Evolutionary conservation across 148 eudicot genomes (phyloP), one percentile per base, ranked within the genome.

Genomic region (Arbutus unedo): DNA sequence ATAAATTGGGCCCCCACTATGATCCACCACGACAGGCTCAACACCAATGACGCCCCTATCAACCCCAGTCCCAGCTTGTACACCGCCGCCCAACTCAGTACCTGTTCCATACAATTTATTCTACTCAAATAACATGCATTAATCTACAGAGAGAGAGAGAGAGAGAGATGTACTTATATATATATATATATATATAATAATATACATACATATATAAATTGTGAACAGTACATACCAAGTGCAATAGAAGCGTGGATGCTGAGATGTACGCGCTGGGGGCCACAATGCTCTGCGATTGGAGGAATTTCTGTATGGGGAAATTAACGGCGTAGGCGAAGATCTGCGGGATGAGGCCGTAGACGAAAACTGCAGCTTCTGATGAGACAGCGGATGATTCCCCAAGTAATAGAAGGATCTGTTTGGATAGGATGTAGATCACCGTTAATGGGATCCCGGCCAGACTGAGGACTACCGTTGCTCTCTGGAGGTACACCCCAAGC

Each of bases 401-500:
- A 0, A 92, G 84, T 6, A 85, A 13, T 38, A 88, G 70, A 1
- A 91, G 81, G 83, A 92, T 57, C 9, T 62, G 81, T 48, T 86
- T 82, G 0, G 93, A 91, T 25, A 91, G 74, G 16, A 87, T 0
- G 88, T 91, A 90, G 81, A 92, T 47, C 6, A 86, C 7, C 11
- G 89, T 85, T 18, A 92, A 51, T 53, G 93, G 95, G 74, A 92
- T 68, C 25, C 76, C 90, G 4, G 90, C 82, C 14, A 78, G 18
- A 5, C 82, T 72, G 43, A 92, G 88, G 67, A 91, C 88, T 16
- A 91, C 79, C 41, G 91, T 84, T 25, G 93, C 83, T 79, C 93
- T 88, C 78, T 92, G 93, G n/a, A 92, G 86, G 77, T 92, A 92
- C 49, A 89, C 81, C n/a, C 95, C 95, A 9, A 92, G 84, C 93